These are phyloP conservation scores for Sporothrix globosa DNA, from an alignment of 2,329 filamentous ascomycete genomes.

Conservation along the genomic window DNA sequence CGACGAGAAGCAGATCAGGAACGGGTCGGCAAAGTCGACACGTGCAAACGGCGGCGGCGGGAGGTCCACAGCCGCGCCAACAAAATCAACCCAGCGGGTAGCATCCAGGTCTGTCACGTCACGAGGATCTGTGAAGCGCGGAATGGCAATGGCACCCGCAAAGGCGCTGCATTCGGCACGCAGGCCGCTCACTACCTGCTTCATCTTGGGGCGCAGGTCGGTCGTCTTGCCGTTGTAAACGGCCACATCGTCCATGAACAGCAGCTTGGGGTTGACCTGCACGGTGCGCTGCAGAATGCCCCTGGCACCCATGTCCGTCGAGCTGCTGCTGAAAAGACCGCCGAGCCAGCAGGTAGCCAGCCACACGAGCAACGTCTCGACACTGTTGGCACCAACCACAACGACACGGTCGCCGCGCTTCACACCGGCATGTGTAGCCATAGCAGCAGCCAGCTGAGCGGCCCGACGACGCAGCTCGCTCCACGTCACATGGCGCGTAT, in stretches of 20 bases:
- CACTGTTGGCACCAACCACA: conserved; percentile 72
- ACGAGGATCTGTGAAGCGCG: conserved; percentile 63
- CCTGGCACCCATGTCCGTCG: conserved; percentile 81
- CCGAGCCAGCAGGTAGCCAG: conserved; percentile 72
- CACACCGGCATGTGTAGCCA: conserved; percentile 65
- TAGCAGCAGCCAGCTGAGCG: conserved; percentile 64
- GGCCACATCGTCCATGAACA: conserved; percentile 83
- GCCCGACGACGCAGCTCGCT: conserved; percentile 63
- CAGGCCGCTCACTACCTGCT: conserved; percentile 66
- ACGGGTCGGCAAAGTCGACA: conserved; percentile 72
- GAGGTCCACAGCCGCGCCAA: conserved; percentile 41
- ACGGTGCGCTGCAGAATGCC: conserved; percentile 74
- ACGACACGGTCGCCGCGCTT: conserved; percentile 73
- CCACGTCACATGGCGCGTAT: conserved; percentile 66
- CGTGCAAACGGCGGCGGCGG: conserved; percentile 57
- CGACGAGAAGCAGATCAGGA: conserved; percentile 76
- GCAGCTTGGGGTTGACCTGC: conserved; percentile 74
- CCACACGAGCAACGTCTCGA: conserved; percentile 73
- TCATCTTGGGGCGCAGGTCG: conserved; percentile 74
- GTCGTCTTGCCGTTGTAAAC: conserved; percentile 78
- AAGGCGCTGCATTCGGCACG: conserved; percentile 61
- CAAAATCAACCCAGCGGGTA: conserved; percentile 52
- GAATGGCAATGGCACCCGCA: conserved; percentile 64
- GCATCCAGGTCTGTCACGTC: conserved; percentile 57
- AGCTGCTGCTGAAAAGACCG: conserved; percentile 73